phyloP scores from a whole-genome alignment of 129 eudicot species.

The Flaveria bidentis region DNA sequence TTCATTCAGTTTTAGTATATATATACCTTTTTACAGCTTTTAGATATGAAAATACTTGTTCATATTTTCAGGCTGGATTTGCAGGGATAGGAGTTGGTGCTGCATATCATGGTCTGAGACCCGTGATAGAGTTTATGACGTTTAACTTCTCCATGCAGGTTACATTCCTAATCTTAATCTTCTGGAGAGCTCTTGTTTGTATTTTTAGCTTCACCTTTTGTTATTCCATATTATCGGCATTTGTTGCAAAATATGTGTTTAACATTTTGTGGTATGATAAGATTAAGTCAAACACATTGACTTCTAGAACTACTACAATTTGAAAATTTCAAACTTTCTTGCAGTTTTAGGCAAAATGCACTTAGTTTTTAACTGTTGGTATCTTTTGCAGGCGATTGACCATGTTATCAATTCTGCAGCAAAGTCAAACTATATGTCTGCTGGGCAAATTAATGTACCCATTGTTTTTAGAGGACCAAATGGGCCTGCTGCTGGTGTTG shows the following conservation, averaged over 20 bases:
- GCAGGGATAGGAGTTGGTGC: slow-evolving; percentile 87
- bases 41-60: neutral
- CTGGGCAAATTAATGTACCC: slow-evolving; percentile 91
- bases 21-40: slow-evolving; percentile 21
- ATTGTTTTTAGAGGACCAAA: slow-evolving; percentile 99
- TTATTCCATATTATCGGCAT: neutral
- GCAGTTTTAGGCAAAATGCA: slow-evolving; percentile 17
- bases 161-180: neutral
- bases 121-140: slow-evolving; percentile 82
- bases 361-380: slow-evolving; percentile 4
- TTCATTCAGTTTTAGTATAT: slow-evolving; percentile 10
- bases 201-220: neutral
- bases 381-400: slow-evolving; percentile 79
- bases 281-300: neutral
- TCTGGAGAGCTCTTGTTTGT: slow-evolving; percentile 3
- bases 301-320: neutral
- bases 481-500: slow-evolving; percentile 99
- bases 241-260: neutral
- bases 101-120: slow-evolving; percentile 68
- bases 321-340: neutral
- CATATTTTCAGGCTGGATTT: slow-evolving; percentile 72
- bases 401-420: slow-evolving; percentile 98
- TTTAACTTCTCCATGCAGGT: slow-evolving; percentile 96
- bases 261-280: neutral
- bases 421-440: slow-evolving; percentile 98